Conservation (phyloP, 805 yeast species). For the Candida ulmi region DNA sequence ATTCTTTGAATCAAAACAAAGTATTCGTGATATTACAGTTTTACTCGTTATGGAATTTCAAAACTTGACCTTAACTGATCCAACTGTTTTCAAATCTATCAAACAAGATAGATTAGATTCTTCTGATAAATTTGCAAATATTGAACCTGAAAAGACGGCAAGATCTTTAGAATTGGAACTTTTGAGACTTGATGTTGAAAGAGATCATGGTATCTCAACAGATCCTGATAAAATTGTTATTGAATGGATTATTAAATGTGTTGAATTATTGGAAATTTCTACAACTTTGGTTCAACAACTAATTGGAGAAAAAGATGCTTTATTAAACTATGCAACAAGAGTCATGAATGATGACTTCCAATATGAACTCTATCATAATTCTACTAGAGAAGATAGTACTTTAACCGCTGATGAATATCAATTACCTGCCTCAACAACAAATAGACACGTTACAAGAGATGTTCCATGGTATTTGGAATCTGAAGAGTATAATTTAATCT, state of each 20-base stretch:
- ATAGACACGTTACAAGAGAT: constrained; percentile 29
- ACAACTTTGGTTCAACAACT: constrained; percentile 46
- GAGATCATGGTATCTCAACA: constrained; percentile 29
- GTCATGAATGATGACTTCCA: constrained; percentile 72
- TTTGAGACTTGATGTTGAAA: constrained; percentile 39
- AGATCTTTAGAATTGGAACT: constrained; percentile 41
- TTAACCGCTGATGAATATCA: constrained; percentile 20
- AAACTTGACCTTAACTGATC: constrained; percentile 63
- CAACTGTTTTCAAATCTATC: constrained; percentile 65
- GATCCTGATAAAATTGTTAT: constrained; percentile 26
- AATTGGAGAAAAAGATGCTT: constrained; percentile 64
- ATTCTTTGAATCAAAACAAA: constrained; percentile 70
- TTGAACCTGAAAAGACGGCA: constrained; percentile 44
- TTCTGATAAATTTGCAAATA: constrained; percentile 30
- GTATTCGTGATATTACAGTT: constrained; percentile 54
- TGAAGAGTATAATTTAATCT: constrained; percentile 53
- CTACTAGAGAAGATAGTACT: constrained; percentile 34
- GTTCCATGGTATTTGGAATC: constrained; percentile 70
- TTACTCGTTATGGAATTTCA: constrained; percentile 64
- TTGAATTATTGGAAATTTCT: constrained; percentile 29
- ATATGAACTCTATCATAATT: constrained; percentile 44
- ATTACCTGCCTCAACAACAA: constrained; percentile 22
- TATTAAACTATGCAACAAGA: constrained; percentile 68
- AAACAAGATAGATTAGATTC: constrained; percentile 37
- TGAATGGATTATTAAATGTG: constrained; percentile 27